These are phyloP conservation scores for Cryphonectria japonica DNA, from an alignment of 2,329 filamentous ascomycete genomes.

Conservation along the genomic window DNA sequence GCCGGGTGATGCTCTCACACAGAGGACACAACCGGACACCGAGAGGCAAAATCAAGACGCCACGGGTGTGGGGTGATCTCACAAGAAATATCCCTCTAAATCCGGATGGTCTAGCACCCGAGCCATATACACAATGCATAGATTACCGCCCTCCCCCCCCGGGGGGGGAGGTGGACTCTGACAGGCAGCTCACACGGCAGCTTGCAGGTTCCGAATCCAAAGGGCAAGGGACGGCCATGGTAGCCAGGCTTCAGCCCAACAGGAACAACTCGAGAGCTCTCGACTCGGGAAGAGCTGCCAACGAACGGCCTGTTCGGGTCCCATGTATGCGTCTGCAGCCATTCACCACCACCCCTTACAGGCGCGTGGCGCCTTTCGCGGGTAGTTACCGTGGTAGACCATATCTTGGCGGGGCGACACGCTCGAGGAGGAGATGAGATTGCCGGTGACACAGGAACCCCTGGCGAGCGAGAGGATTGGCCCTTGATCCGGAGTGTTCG, in stretches of 20 bases:
- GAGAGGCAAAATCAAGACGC: background rate
- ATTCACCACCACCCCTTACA: background rate
- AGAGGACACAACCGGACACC: background rate
- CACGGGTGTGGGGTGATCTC: background rate
- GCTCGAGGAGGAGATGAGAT: background rate
- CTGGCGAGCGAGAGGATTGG: constrained; percentile 2
- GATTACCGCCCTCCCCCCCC: background rate
- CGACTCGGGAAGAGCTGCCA: background rate
- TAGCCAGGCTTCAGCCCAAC: background rate
- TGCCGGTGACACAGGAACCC: constrained; percentile 1
- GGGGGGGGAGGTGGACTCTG: background rate
- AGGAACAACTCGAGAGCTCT: background rate
- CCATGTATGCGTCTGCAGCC: background rate
- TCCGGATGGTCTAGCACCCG: background rate
- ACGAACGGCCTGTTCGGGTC: background rate
- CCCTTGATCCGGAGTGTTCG: constrained; percentile 4
- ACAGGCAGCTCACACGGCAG: constrained; percentile 15
- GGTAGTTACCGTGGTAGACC: constrained; percentile 11
- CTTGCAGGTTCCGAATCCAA: constrained; percentile 3
- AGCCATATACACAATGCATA: background rate
- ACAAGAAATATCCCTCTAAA: background rate
- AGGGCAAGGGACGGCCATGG: background rate
- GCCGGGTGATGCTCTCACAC: background rate
- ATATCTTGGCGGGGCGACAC: background rate
- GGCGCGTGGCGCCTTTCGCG: constrained; percentile 12